Evolutionary conservation across 768 basidiomycete genomes (phyloP).

Genomic region (Hygrocybe coccinea): DNA sequence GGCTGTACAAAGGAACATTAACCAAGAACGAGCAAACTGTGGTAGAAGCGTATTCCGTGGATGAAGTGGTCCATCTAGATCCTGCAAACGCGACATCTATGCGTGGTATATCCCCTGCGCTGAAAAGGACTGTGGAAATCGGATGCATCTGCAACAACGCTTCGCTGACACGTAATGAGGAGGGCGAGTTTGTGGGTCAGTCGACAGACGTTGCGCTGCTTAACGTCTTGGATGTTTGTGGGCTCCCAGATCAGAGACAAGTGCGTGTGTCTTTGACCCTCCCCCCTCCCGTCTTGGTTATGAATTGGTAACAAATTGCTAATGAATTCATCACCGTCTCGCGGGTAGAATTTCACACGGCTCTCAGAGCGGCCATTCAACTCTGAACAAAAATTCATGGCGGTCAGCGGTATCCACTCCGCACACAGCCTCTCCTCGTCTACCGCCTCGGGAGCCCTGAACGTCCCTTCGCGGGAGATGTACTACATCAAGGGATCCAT

Average conservation of each 20-base stretch:
- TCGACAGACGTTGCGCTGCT: conserved; percentile 90
- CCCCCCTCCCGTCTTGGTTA: not conserved
- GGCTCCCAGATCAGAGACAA: conserved; percentile 61
- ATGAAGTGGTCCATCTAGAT: conserved; percentile 70
- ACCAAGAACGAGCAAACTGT: conserved; percentile 97
- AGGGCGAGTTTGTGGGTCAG: conserved; percentile 76
- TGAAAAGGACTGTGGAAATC: conserved; percentile 71
- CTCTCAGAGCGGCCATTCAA: conserved; percentile 83
- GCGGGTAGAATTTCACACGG: conserved; percentile 56
- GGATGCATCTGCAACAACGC: conserved; percentile 92
- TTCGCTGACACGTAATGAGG: conserved; percentile 54
- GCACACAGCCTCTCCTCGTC: conserved; percentile 25
- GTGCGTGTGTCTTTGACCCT: conserved; percentile 35
- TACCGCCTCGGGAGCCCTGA: conserved; percentile 25
- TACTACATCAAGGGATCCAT: conserved; percentile 92
- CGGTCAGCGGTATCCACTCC: conserved; percentile 68
- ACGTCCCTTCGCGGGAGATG: conserved; percentile 53
- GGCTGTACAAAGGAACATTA: conserved; percentile 73
- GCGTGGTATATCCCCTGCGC: conserved; percentile 53
- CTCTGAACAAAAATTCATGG: conserved; percentile 93
- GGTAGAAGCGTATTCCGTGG: conserved; percentile 80
- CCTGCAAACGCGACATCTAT: conserved; percentile 39
- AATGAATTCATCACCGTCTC: not conserved
- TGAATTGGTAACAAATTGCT: not conserved
- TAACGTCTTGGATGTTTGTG: conserved; percentile 68